phyloP scores from a whole-genome alignment of 805 yeast species.

The Yarrowia phangngaensis region DNA sequence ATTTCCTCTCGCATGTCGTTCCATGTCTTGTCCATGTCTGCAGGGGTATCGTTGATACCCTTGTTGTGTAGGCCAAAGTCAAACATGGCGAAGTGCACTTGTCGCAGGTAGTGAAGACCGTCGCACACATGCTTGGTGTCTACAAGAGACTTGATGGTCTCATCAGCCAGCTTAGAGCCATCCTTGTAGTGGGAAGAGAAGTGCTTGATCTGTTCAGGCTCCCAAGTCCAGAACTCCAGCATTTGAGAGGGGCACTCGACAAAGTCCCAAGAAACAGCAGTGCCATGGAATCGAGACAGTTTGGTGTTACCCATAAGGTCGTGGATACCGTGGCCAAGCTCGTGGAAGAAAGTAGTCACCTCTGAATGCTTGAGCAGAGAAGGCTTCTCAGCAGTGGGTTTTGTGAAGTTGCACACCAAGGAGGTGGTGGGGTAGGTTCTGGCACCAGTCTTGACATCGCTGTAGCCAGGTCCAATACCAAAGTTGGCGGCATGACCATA shows the following conservation, averaged over 20 bases:
- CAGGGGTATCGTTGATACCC: slow-evolving; percentile 34
- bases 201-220: slow-evolving; percentile 52
- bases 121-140: slow-evolving; percentile 71
- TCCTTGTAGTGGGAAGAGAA: slow-evolving; percentile 63
- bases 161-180: slow-evolving; percentile 55
- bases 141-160: slow-evolving; percentile 54
- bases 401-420: slow-evolving; percentile 78
- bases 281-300: slow-evolving; percentile 69
- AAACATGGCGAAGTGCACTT: slow-evolving; percentile 71
- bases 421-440: slow-evolving; percentile 68
- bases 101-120: slow-evolving; percentile 67
- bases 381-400: slow-evolving; percentile 67
- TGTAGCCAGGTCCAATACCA: slow-evolving; percentile 58
- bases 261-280: slow-evolving; percentile 76
- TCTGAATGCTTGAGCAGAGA: slow-evolving; percentile 72
- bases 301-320: slow-evolving; percentile 64
- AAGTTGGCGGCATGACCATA: slow-evolving; percentile 87
- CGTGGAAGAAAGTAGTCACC: slow-evolving; percentile 83
- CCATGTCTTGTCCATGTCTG: slow-evolving; percentile 51
- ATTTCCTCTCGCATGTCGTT: slow-evolving; percentile 60
- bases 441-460: slow-evolving; percentile 39
- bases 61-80: slow-evolving; percentile 62
- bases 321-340: slow-evolving; percentile 86
- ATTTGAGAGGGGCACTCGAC: slow-evolving; percentile 91
- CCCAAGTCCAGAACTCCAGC: slow-evolving; percentile 88